These are phyloP conservation scores for Arthrobotrys conoides DNA, from an alignment of 2,329 filamentous ascomycete genomes.

Conservation along the genomic window DNA sequence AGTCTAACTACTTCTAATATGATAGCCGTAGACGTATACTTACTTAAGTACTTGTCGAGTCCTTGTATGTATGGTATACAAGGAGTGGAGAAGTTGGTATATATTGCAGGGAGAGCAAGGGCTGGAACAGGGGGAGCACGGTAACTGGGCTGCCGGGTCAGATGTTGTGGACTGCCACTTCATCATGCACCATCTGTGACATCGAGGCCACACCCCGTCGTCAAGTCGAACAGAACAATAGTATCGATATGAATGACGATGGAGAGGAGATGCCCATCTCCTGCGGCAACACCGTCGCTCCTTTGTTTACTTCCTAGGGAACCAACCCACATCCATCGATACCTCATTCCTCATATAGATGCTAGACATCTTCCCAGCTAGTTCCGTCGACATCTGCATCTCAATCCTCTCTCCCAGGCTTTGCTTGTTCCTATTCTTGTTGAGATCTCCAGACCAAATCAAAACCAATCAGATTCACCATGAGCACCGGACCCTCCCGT, in stretches of 20 bases:
- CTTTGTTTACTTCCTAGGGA: conserved; percentile 24
- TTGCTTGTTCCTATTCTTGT: no score
- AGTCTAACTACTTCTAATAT: neutral
- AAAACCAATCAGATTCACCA: neutral
- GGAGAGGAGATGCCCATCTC: conserved; percentile 45
- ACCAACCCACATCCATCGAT: neutral
- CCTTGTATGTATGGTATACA: no score
- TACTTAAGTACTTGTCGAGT: no score
- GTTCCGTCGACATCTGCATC: neutral
- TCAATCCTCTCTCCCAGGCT: neutral
- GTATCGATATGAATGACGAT: neutral
- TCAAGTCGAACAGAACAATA: neutral
- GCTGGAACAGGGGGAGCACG: neutral
- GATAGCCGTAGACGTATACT: neutral
- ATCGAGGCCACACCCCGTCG: neutral
- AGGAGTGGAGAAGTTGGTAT: neutral
- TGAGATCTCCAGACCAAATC: neutral
- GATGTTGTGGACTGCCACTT: conserved; percentile 46
- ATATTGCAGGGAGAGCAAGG: neutral
- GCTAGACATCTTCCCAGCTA: neutral
- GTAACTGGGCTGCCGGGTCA: neutral
- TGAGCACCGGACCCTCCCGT: conserved; percentile 40
- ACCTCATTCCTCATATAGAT: neutral
- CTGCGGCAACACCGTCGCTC: neutral
- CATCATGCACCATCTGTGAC: conserved; percentile 45